A percentile compares a stretch with the other conserved stretches of the same genome.
These are phyloP conservation scores for Hortaea werneckii DNA, from an alignment of 2,329 filamentous ascomycete genomes.

Conservation along the genomic window DNA sequence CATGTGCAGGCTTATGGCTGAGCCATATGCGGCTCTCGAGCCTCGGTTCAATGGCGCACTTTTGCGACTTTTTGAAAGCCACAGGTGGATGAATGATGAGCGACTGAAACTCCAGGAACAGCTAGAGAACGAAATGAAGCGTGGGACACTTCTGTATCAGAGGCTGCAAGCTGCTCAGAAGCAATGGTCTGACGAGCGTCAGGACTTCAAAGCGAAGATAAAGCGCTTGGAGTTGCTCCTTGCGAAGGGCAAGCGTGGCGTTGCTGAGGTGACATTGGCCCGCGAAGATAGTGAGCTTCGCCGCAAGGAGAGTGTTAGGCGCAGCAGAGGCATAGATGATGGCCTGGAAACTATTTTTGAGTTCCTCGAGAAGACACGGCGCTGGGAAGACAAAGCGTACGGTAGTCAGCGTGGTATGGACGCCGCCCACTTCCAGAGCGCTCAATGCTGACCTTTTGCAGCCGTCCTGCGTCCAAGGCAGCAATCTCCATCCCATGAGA, in stretches of 20 bases:
- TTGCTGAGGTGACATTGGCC: conserved; percentile 32
- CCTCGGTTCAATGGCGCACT: conserved; percentile 28
- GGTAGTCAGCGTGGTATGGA: conserved; percentile 22
- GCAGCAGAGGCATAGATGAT: conserved; percentile 7
- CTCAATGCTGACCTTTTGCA: conserved; percentile 12
- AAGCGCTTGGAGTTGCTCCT: conserved; percentile 36
- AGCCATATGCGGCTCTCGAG: conserved; percentile 20
- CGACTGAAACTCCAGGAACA: conserved; percentile 22
- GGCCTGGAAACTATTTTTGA: conserved; percentile 24
- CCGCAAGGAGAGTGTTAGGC: conserved; percentile 13
- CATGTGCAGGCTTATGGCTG: conserved; percentile 21
- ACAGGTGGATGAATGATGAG: conserved; percentile 26
- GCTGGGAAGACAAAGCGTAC: conserved; percentile 15
- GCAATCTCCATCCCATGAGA: conserved; percentile 29
- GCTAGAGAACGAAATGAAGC: conserved; percentile 20
- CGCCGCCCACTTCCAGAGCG: neutral
- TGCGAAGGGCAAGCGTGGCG: conserved; percentile 29
- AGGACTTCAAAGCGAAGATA: conserved; percentile 31
- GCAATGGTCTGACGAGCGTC: conserved; percentile 24
- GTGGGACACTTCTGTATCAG: conserved; percentile 9
- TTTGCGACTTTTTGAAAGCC: conserved; percentile 34
- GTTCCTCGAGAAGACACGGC: conserved; percentile 20
- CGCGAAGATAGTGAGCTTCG: conserved; percentile 32
- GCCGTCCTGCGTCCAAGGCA: conserved; percentile 17
- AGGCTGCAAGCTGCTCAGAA: conserved; percentile 22